Conservation (phyloP, 495 filamentous ascomycete species). For the Penicillium chermesinum region DNA sequence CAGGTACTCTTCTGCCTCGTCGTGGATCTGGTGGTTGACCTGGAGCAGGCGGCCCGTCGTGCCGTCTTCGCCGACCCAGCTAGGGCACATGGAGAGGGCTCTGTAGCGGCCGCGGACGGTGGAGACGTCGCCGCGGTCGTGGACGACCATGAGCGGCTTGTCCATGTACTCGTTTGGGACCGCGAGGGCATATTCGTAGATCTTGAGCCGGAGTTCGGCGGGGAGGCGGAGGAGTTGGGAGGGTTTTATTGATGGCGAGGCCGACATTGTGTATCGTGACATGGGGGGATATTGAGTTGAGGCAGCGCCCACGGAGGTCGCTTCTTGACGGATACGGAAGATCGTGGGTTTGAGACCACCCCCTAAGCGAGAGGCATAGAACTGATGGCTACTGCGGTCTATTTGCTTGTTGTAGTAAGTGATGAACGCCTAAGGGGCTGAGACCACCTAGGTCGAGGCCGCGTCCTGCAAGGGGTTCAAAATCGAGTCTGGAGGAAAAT, state of each 20-base stretch:
- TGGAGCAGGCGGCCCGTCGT: constrained; percentile 26
- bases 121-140: constrained; percentile 31
- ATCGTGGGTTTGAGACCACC: too few relatives aligned
- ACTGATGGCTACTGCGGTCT: too few relatives aligned
- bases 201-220: constrained; percentile 35
- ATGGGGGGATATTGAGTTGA: too few relatives aligned
- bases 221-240: constrained; percentile 29
- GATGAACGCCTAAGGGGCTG: too few relatives aligned
- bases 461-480: too few relatives aligned
- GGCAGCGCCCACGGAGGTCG: too few relatives aligned
- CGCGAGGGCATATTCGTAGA: constrained; percentile 38
- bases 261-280: neutral
- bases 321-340: too few relatives aligned
- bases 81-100: constrained; percentile 34
- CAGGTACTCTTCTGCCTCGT: constrained; percentile 37
- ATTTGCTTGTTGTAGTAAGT: too few relatives aligned
- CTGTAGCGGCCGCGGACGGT: constrained; percentile 29
- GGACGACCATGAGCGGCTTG: constrained; percentile 32
- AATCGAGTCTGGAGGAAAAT: too few relatives aligned
- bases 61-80: constrained; percentile 32
- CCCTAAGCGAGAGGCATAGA: too few relatives aligned
- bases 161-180: constrained; percentile 34
- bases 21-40: constrained; percentile 39
- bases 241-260: neutral
- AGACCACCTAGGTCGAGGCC: too few relatives aligned